Percentiles rank a stretch among this genome's conserved stretches.
Conservation (phyloP, 176 grass and related monocot genomes). For the Thinopyrum elongatum region DNA sequence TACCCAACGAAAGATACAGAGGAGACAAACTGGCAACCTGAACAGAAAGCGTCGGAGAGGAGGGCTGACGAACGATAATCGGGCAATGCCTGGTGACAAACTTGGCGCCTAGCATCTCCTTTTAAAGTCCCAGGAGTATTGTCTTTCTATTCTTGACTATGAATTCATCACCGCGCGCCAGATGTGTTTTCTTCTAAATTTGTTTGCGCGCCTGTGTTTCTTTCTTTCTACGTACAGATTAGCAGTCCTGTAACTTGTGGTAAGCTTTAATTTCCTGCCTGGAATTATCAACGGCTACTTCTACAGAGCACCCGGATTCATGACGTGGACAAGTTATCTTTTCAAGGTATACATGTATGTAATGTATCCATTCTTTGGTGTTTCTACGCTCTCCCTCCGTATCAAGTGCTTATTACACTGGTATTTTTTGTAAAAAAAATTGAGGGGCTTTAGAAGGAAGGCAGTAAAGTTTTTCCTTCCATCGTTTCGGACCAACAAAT, state of each 20-base stretch:
- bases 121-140: background rate
- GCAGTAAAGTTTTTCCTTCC: too few relatives aligned
- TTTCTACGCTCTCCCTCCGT: too few relatives aligned
- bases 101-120: background rate
- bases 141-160: background rate
- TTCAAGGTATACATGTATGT: too few relatives aligned
- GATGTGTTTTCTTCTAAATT: background rate
- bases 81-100: conserved; percentile 2
- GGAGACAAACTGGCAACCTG: background rate
- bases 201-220: background rate
- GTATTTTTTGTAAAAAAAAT: background rate
- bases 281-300: background rate
- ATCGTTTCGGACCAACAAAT: background rate
- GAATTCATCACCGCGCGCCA: background rate
- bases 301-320: background rate
- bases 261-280: background rate
- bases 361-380: too few relatives aligned
- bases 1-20: background rate
- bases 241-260: too few relatives aligned
- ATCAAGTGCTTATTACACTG: too few relatives aligned
- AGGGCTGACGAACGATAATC: background rate
- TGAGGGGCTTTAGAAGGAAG: background rate
- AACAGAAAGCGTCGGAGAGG: background rate
- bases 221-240: background rate
- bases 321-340: background rate